Evolutionary conservation across 164 flowering plant species (phyloP).

Genomic region (Umbellularia californica): DNA sequence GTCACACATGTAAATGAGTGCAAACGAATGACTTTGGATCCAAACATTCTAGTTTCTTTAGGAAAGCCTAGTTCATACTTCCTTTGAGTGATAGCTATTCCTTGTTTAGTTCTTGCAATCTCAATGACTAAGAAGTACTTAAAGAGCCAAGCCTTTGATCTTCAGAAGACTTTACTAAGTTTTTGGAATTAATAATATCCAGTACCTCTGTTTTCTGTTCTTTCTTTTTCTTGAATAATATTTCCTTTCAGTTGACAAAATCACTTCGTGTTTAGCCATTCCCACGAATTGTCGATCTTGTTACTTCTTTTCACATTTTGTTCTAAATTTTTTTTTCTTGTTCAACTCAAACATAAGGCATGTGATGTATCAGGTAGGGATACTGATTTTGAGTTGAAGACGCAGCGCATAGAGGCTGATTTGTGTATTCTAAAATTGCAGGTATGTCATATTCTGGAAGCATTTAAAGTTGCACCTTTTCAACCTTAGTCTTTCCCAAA

Average conservation of each 20-base stretch:
- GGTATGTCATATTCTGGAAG: constrained; percentile 34
- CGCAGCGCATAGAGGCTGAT: constrained; percentile 81
- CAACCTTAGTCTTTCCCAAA: not conserved
- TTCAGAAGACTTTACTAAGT: too few species aligned
- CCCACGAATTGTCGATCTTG: not conserved
- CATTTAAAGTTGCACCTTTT: not conserved
- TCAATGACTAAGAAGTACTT: too few species aligned
- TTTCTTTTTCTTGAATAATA: not conserved
- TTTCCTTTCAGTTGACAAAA: not conserved
- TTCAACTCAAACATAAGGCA: not conserved
- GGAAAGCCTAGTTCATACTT: too few species aligned
- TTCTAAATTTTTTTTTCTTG: not conserved
- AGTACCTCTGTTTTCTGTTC: not conserved
- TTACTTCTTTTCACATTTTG: too few species aligned
- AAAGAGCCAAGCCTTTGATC: too few species aligned
- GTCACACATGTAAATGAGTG: too few species aligned
- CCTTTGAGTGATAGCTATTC: too few species aligned
- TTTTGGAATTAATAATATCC: too few species aligned
- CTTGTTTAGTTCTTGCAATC: too few species aligned
- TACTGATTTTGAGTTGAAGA: constrained; percentile 37
- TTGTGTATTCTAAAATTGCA: constrained; percentile 67
- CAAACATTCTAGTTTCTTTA: too few species aligned
- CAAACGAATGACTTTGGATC: too few species aligned
- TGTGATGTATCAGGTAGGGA: constrained; percentile 38
- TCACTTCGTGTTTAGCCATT: not conserved